Base-by-base conservation (phyloP, 148 eudicot genomes). In the Silene latifolia region DNA sequence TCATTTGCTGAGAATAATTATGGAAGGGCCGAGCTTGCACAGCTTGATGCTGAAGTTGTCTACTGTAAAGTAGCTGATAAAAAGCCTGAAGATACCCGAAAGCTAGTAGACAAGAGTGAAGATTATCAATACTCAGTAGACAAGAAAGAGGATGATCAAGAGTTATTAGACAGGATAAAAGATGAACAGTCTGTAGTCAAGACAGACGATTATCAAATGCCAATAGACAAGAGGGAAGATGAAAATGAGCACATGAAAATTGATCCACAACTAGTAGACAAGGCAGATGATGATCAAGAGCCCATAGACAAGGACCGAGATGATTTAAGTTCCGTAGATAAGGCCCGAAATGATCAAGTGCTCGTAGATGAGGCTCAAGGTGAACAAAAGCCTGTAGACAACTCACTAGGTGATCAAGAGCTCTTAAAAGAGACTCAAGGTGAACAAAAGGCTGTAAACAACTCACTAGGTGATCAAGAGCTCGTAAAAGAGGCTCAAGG, bases 21-120 rank as follows among this genome's bases (percentile, higher is more conserved):
- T 19, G 89, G 93, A 61, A 87, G 89, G 73, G 62, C 71, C 19
- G 85, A 87, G 25, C 80, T 89, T 27, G 73, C 25, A 66, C 82
- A 80, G 62, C 32, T 76, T 24, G 70, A 61, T 59, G 47, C 61
- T n/a, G 63, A 68, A 29, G 21, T 58, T 44, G 73, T 47, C 35
- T 56, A 15, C 67, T 24, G 60, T 24, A 62, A 74, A 58, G 63
- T 29, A 63, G 67, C 21, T 65, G 59, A 24, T 11, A 46, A 42
- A 19, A 67, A 44, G 56, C 71, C 71, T 6, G 71, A 42, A 44
- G 48, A 67, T 67, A 24, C 8, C 25, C 54, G 8, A 42, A 67
- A 44, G 18, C 20, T 67, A 44, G 56, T 44, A 19, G 17, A 42
- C 56, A n/a, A 42, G 71, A 11, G 71, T 8, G 70, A 39, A 7